Evolutionary conservation across 2,329 filamentous ascomycete genomes (phyloP).

Genomic region (Ceratocystiopsis sp.): DNA sequence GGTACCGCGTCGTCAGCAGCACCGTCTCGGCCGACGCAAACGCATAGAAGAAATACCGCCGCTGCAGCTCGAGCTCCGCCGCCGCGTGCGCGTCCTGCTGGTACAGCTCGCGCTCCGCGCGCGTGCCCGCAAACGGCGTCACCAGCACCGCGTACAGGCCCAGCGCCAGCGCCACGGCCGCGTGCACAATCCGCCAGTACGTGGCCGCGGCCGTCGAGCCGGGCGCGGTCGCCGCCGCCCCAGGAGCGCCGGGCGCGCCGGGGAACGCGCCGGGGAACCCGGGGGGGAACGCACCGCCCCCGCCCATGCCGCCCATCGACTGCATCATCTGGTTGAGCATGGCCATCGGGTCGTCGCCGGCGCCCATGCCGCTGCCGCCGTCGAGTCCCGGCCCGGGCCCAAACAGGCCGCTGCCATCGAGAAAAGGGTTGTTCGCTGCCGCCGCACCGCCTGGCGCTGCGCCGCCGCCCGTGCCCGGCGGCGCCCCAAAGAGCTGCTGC

Average conservation of each 20-base stretch:
- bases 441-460: no score
- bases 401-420: not conserved
- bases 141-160: conserved; percentile 53
- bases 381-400: no score
- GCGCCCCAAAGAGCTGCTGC: conserved; percentile 2
- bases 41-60: conserved; percentile 49
- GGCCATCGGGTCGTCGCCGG: conserved; percentile 42
- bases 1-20: conserved; percentile 52
- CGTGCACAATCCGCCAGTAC: conserved; percentile 61
- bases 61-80: conserved; percentile 6
- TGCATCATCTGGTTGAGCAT: conserved; percentile 60
- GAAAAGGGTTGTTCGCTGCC: conserved; percentile 8
- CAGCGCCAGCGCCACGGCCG: conserved; percentile 50
- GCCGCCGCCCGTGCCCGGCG: no score
- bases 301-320: conserved; percentile 24
- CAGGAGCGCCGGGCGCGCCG: conserved; percentile 26
- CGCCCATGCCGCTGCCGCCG: conserved; percentile 9
- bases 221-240: no score
- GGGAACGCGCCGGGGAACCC: conserved; percentile 16
- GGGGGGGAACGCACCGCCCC: conserved; percentile 6
- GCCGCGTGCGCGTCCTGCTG: conserved; percentile 11
- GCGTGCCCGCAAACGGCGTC: conserved; percentile 52
- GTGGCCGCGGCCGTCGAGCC: no score
- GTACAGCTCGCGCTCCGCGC: conserved; percentile 42
- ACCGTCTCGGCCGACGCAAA: conserved; percentile 63